Percentiles rank a stretch among this genome's conserved stretches.
phyloP scores from a whole-genome alignment of 2,329 filamentous ascomycete species.

The Neocatenulostroma microsporum region DNA sequence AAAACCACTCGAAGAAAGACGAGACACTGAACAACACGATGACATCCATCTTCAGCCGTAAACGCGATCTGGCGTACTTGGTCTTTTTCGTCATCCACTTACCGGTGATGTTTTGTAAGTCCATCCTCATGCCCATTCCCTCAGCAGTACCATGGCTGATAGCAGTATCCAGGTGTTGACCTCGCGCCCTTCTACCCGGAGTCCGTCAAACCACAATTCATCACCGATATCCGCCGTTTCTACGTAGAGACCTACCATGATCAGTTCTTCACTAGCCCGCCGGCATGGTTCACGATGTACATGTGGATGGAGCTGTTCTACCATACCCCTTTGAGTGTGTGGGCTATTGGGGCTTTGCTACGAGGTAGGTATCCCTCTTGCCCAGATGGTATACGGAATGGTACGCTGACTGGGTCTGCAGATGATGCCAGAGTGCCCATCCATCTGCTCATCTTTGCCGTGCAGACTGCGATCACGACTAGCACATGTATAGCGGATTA shows the following conservation, averaged over 20 bases:
- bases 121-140: too few species aligned
- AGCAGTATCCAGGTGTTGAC: slow-evolving; percentile 55
- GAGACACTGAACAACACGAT: too few species aligned
- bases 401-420: too few species aligned
- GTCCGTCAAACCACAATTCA: slow-evolving; percentile 42
- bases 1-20: too few species aligned
- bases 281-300: slow-evolving; percentile 52
- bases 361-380: slow-evolving; percentile 44
- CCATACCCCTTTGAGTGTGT: slow-evolving; percentile 54
- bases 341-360: slow-evolving; percentile 50
- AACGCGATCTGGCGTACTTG: slow-evolving; percentile 45
- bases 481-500: slow-evolving; percentile 56
- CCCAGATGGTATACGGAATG: too few species aligned
- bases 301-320: slow-evolving; percentile 53
- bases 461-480: slow-evolving; percentile 55
- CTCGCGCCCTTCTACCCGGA: slow-evolving; percentile 52
- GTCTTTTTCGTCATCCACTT: slow-evolving; percentile 56
- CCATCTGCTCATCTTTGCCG: slow-evolving; percentile 52
- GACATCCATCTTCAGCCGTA: slow-evolving; percentile 28
- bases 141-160: too few species aligned
- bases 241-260: slow-evolving; percentile 57
- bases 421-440: slow-evolving; percentile 52
- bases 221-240: slow-evolving; percentile 45
- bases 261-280: slow-evolving; percentile 53
- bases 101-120: slow-evolving; percentile 53